Percentiles rank a stretch among this genome's conserved stretches.
Evolutionary conservation across 1,284 basidiomycete genomes (phyloP).

Genomic region (Mrakiaceae sp.): DNA sequence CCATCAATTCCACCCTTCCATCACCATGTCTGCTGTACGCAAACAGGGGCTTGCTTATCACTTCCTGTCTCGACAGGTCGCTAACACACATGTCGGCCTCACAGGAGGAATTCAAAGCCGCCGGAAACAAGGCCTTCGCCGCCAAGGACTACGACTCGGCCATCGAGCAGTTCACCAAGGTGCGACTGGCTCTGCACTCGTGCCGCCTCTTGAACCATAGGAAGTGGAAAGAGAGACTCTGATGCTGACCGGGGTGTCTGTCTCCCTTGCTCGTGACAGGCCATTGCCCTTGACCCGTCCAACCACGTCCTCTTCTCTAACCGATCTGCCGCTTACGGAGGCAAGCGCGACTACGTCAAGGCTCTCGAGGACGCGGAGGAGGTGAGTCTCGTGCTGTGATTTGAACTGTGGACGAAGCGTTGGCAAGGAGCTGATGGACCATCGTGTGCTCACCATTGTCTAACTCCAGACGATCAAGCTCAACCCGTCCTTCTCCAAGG

Average conservation of each 20-base stretch:
- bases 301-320: constrained; percentile 92
- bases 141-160: constrained; percentile 85
- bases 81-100: not conserved
- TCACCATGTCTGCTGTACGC: constrained; percentile 2
- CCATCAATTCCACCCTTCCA: too few relatives aligned
- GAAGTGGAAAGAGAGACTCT: not conserved
- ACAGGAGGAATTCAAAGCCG: constrained; percentile 60
- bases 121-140: constrained; percentile 91
- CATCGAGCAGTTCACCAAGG: constrained; percentile 63
- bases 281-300: constrained; percentile 66
- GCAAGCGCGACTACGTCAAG: constrained; percentile 62
- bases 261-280: constrained; percentile 29
- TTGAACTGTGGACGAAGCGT: not conserved
- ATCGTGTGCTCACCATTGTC: not conserved
- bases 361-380: constrained; percentile 85
- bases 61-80: not conserved
- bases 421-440: not conserved
- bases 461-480: constrained; percentile 46
- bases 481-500: constrained; percentile 79
- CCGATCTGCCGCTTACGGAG: constrained; percentile 76
- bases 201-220: not conserved
- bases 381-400: constrained; percentile 40
- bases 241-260: not conserved
- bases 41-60: not conserved
- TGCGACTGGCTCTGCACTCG: not conserved